Conservation (phyloP, 129 eudicot genomes). For the Saussurea involucrata region DNA sequence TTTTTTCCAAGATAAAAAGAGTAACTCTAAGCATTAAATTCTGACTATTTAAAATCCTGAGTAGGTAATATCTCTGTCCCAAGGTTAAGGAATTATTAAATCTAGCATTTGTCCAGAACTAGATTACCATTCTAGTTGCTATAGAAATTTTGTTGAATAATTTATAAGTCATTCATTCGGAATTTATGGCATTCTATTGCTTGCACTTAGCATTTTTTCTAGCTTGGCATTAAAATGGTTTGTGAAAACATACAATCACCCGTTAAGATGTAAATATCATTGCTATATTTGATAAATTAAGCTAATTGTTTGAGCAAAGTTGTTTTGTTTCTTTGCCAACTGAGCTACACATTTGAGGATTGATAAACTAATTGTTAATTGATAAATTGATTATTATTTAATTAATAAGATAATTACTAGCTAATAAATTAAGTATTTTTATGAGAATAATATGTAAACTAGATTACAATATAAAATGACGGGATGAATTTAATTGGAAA, state of each 20-base stretch:
- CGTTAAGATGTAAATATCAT: neutral
- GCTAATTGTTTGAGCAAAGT: neutral
- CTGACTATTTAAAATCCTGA: neutral
- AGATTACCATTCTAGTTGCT: neutral
- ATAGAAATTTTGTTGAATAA: too few species aligned
- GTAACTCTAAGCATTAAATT: neutral
- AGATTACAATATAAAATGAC: too few species aligned
- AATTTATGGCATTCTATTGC: neutral
- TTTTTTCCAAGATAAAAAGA: neutral
- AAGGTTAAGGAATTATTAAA: too few species aligned
- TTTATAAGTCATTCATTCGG: neutral
- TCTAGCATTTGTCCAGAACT: neutral
- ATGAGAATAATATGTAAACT: too few species aligned
- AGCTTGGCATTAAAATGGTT: constrained; percentile 4
- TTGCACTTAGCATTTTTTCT: neutral
- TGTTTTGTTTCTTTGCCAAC: too few species aligned
- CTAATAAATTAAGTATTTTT: too few species aligned
- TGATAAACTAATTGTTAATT: neutral
- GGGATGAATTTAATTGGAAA: too few species aligned
- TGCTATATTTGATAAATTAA: too few species aligned
- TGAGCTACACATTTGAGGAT: too few species aligned
- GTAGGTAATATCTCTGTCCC: too few species aligned
- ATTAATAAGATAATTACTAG: too few species aligned
- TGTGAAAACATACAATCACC: neutral
- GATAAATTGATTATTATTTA: neutral